Evolutionary conservation across 2,329 filamentous ascomycete genomes (phyloP).

Genomic region (Basipetospora chlamydospora): DNA sequence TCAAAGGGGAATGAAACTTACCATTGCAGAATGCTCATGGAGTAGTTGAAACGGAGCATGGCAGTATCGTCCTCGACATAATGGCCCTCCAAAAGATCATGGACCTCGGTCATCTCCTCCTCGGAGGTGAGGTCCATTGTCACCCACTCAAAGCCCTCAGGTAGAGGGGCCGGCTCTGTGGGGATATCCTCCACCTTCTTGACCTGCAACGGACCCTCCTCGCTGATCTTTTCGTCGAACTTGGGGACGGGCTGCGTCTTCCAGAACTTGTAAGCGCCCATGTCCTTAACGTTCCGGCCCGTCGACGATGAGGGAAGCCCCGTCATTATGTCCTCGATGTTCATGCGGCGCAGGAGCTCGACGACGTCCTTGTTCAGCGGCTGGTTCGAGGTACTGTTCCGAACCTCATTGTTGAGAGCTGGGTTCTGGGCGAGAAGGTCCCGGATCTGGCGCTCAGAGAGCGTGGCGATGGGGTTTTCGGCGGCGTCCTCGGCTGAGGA

Average conservation of each 20-base stretch:
- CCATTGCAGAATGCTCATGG: conserved; percentile 77
- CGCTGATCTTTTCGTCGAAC: conserved; percentile 48
- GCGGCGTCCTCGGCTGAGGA: conserved; percentile 23
- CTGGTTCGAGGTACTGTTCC: conserved; percentile 19
- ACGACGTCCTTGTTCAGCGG: conserved; percentile 27
- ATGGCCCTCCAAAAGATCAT: conserved; percentile 79
- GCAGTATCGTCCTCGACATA: conserved; percentile 96
- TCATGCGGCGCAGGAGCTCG: conserved; percentile 46
- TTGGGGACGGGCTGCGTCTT: conserved; percentile 87
- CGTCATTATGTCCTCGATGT: conserved; percentile 58
- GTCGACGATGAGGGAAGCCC: conserved; percentile 45
- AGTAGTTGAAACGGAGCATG: conserved; percentile 97
- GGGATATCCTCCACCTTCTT: conserved; percentile 67
- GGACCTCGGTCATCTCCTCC: conserved; percentile 73
- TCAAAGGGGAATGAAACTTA: too few relatives aligned
- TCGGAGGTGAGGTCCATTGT: conserved; percentile 73
- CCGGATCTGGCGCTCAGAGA: conserved; percentile 42
- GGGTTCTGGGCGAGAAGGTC: conserved; percentile 61
- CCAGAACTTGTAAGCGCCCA: conserved; percentile 98
- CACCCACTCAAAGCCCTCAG: conserved; percentile 87
- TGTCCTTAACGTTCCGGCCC: conserved; percentile 80
- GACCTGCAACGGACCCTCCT: conserved; percentile 73
- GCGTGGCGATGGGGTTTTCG: conserved; percentile 32
- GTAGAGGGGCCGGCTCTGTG: conserved; percentile 58
- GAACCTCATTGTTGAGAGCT: conserved; percentile 48